These are phyloP conservation scores for Cercospora brassicicola DNA, from an alignment of 2,329 filamentous ascomycete genomes.

Conservation along the genomic window DNA sequence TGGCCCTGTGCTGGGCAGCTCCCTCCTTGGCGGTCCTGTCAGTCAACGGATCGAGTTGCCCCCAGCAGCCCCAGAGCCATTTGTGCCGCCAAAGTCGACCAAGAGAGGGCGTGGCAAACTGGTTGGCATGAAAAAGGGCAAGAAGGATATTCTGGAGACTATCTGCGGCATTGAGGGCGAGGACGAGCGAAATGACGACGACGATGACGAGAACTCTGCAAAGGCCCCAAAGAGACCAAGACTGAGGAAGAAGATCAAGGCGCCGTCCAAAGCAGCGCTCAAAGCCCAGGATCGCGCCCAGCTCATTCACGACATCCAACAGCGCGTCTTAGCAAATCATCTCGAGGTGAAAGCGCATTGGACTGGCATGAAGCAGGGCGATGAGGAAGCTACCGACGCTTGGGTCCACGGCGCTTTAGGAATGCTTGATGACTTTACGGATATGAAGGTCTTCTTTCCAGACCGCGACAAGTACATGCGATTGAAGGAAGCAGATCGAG, in stretches of 20 bases:
- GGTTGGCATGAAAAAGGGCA: constrained; percentile 2
- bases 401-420: constrained; percentile 61
- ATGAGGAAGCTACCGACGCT: constrained; percentile 53
- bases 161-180: constrained; percentile 10
- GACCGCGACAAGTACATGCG: constrained; percentile 49
- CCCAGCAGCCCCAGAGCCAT: constrained; percentile 6
- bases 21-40: constrained; percentile 3
- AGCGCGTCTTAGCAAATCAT: constrained; percentile 38
- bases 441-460: constrained; percentile 61
- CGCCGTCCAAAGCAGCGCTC: constrained; percentile 14
- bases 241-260: constrained; percentile 20
- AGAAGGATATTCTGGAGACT: constrained; percentile 1
- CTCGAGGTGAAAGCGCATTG: constrained; percentile 41
- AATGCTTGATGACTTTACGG: constrained; percentile 61
- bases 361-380: constrained; percentile 49
- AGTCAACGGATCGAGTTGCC: not conserved
- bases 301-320: constrained; percentile 25
- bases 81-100: constrained; percentile 4
- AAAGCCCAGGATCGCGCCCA: constrained; percentile 19
- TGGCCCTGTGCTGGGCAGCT: constrained; percentile 8
- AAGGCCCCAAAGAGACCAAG: constrained; percentile 22
- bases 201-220: constrained; percentile 11
- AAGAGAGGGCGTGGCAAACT: constrained; percentile 12
- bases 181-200: constrained; percentile 4
- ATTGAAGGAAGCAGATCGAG: constrained; percentile 45